Base-by-base conservation (phyloP, 2,329 filamentous ascomycete species). In the Metarhizium humberi region DNA sequence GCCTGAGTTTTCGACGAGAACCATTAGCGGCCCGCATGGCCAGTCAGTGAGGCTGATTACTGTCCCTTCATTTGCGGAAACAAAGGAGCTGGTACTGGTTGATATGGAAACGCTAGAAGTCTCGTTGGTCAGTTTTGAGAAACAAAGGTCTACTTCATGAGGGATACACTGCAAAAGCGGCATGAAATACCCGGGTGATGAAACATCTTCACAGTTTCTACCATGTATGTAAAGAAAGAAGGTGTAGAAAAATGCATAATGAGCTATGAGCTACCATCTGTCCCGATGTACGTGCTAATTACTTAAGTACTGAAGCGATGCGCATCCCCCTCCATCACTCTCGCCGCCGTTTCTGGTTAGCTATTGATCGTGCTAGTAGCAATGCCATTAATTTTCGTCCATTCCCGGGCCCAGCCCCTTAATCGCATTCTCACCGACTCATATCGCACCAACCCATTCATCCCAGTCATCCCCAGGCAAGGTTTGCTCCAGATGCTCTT, bases 81-180 rank as follows among this genome's bases (percentile, higher is more conserved):
- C 87, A 0, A 86, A 86, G 18, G 85, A 95, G 72, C 65, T 99
- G 25, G 84, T 96, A 1, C 66, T 99, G 52, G 74, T 99, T 11
- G 92, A 99, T 72, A 77, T 84, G 49, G 92, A 97, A 71, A 95
- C 88, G 1, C 70, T 96, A 57, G 88, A 92, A 50, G 85, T 88
- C 1, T 86, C 91, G 61, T 75, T 81, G 51, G 75, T 96, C 25
- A 85, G 81, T 64, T 80, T 84, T 57, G 64, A 63, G n/a, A 38
- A 40, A 36, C 25, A 50, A 16, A 48, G 14, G 38, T 40, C 38
- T 13, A 10, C 38, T 7, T 46, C 32, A 25, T 48, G 52, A 29
- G 46, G 18, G 32, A 48, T n/a, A 30, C 18, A 16, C 10, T 14
- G 10, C 14, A 40, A 5, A 40, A 11, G 5, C 13, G 5, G 13